Evolutionary conservation across 768 basidiomycete species (phyloP), one percentile per base, ranked within the genome.

Genomic region (Mycena amicta): DNA sequence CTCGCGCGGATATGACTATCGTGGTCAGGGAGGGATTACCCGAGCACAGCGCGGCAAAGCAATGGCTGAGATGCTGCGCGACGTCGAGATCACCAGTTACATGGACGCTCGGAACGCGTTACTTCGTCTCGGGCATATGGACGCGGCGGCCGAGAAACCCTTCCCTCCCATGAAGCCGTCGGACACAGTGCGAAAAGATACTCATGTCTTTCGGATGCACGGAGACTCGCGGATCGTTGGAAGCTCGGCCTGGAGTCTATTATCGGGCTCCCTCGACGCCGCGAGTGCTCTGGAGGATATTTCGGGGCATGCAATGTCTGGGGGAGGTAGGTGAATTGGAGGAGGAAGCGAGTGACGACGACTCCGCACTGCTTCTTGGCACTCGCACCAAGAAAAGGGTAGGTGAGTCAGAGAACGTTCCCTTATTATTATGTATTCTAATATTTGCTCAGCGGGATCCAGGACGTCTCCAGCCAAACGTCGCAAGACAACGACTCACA

Each of bases 1-100:
- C 15, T 27, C 57, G 5, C 13, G 47, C 6, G 28, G 49, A 5
- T 26, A 22, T 12, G 57, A 59, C 26, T 59, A 40, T 18, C 57
- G 47, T 1, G 57, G 57, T 5, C 57, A 59, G 40, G 47, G 26
- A 6, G 57, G 57, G 2, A 49, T 51, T 1, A 54, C 57, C 4
- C 52, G 57, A 16, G 22, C 37, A 5, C 16, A 37, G 39, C 52
- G 57, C 2, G 46, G 40, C 20, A 3, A 49, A 0, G 45, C 53
- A 16, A 59, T 53, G 16, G 57, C 52, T 3, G 52, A 50, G 22
- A 23, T 59, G 3, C 46, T 54, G 46, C 53, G 53, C 45, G 18
- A 4, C 1, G 53, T 50, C 22, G 57, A 59, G 29, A 59, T 59
- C 13, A 22, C 46, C 18, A 53, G 50, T 51, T 59, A 59, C 52